These are phyloP conservation scores for Daucus carota DNA, from an alignment of 129 eudicot genomes.

Conservation along the genomic window DNA sequence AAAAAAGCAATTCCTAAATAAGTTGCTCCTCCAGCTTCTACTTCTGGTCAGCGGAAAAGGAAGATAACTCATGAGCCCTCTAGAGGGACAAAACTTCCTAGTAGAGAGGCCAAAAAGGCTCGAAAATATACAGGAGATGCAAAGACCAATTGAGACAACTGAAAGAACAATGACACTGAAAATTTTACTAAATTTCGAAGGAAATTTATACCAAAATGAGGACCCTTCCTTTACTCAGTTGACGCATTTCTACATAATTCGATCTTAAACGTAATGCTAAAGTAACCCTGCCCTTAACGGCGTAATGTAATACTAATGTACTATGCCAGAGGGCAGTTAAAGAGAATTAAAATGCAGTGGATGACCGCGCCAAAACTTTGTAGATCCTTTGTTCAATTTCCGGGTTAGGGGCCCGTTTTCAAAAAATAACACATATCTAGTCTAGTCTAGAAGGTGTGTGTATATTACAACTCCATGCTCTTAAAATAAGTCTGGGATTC, in stretches of 20 bases:
- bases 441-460: neutral
- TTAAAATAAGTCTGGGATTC: neutral
- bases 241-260: neutral
- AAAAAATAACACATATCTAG: neutral
- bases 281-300: neutral
- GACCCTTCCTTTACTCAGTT: neutral
- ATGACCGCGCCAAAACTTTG: neutral
- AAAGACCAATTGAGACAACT: neutral
- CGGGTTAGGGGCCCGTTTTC: neutral
- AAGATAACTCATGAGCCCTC: no score
- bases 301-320: neutral
- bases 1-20: no score
- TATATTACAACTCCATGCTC: neutral
- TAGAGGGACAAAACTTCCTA: no score
- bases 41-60: no score
- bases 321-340: neutral
- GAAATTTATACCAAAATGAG: neutral
- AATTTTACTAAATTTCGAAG: neutral
- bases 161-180: neutral
- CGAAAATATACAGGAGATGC: no score
- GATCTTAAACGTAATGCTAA: neutral
- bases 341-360: neutral
- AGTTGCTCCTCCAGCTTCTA: no score
- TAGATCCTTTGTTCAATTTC: neutral
- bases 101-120: no score